phyloP scores from a whole-genome alignment of 495 filamentous ascomycete genomes.

The Parathielavia hyrcaniae region DNA sequence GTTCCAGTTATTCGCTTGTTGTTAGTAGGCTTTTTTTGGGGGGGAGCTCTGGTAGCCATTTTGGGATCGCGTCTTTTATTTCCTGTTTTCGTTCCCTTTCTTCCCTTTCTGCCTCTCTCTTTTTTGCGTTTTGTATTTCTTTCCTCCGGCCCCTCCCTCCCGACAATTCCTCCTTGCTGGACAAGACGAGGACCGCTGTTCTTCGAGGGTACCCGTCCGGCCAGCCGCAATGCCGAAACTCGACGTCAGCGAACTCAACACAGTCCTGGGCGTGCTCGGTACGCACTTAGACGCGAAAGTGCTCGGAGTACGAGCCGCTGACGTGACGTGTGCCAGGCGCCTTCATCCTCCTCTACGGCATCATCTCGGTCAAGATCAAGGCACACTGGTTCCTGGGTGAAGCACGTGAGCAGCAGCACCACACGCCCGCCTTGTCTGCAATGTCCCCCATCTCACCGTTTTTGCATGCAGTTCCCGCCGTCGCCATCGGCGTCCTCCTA shows the following conservation, averaged over 20 bases:
- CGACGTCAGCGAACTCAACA: conserved; percentile 49
- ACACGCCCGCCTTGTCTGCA: background rate
- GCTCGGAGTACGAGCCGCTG: background rate
- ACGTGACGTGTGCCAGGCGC: conserved; percentile 15
- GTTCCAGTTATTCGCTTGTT: no score
- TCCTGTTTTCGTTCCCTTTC: no score
- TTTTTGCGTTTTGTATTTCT: no score
- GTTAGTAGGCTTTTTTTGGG: no score
- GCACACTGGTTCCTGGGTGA: conserved; percentile 53
- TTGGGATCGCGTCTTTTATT: no score
- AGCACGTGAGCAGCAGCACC: conserved; percentile 39
- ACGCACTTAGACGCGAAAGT: background rate
- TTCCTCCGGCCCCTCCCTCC: background rate
- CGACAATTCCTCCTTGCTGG: background rate
- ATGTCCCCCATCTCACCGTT: conserved; percentile 1
- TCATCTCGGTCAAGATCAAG: conserved; percentile 50
- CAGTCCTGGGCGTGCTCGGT: conserved; percentile 39
- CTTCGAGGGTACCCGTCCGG: background rate
- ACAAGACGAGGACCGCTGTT: background rate
- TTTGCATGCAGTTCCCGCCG: conserved; percentile 43
- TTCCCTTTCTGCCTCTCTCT: background rate
- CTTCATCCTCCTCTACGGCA: conserved; percentile 41
- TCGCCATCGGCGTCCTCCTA: conserved; percentile 43
- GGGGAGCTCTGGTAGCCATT: no score
- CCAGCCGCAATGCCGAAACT: conserved; percentile 41